phyloP scores from a whole-genome alignment of 1,139 yeast genomes.

The Candida pseudocylindracea region DNA sequence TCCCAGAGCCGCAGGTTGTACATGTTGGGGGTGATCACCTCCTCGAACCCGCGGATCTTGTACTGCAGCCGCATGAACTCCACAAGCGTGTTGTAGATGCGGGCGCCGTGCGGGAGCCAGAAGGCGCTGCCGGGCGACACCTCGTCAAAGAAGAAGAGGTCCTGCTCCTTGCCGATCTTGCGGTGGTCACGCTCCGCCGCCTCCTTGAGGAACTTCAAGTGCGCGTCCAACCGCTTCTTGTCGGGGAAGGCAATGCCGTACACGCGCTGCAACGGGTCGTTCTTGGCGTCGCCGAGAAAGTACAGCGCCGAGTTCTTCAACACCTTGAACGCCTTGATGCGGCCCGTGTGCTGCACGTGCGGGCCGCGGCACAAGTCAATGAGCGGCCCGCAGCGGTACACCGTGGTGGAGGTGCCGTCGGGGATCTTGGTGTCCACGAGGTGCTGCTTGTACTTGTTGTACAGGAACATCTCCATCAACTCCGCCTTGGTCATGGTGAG shows the following conservation, averaged over 20 bases:
- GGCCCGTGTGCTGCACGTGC: slow-evolving; percentile 94
- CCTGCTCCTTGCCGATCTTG: slow-evolving; percentile 91
- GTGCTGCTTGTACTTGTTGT: slow-evolving; percentile 89
- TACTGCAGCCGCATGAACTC: slow-evolving; percentile 66
- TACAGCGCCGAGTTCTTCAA: slow-evolving; percentile 93
- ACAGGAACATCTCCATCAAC: slow-evolving; percentile 76
- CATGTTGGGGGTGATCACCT: slow-evolving; percentile 97
- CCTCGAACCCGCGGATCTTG: slow-evolving; percentile 83
- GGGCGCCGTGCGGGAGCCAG: slow-evolving; percentile 97
- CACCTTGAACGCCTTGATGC: slow-evolving; percentile 83
- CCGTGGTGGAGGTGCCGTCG: slow-evolving; percentile 91
- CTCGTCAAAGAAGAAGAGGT: slow-evolving; percentile 84
- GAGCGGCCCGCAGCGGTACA: slow-evolving; percentile 94
- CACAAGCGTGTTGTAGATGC: slow-evolving; percentile 74
- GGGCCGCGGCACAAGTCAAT: slow-evolving; percentile 98
- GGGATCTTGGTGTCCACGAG: slow-evolving; percentile 79
- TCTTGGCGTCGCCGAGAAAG: slow-evolving; percentile 80
- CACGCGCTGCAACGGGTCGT: slow-evolving; percentile 91
- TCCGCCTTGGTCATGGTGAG: slow-evolving; percentile 83
- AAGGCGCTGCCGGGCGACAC: slow-evolving; percentile 94
- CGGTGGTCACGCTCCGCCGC: slow-evolving; percentile 97
- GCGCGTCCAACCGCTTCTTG: slow-evolving; percentile 90
- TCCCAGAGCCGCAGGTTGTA: slow-evolving; percentile 91
- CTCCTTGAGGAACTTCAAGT: slow-evolving; percentile 83
- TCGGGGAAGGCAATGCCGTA: slow-evolving; percentile 99